Conservation (phyloP, 1,284 basidiomycete species). For the Rhizoctonia solani region DNA sequence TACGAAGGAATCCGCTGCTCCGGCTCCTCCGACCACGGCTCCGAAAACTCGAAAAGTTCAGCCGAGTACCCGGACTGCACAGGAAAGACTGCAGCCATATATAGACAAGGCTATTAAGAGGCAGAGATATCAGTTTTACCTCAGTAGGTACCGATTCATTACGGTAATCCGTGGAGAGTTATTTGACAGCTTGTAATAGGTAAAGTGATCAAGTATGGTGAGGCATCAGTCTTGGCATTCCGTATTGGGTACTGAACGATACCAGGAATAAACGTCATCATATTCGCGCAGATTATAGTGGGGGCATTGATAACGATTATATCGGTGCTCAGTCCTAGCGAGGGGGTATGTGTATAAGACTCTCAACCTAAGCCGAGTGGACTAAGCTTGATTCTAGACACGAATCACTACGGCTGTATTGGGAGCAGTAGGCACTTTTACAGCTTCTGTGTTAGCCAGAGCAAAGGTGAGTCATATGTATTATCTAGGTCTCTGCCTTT, state of each 20-base stretch:
- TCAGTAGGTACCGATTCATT: background rate
- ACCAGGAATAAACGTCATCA: slow-evolving; percentile 29
- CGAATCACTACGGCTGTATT: slow-evolving; percentile 11
- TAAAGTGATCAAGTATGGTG: slow-evolving; percentile 25
- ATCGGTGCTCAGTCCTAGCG: background rate
- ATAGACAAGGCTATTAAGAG: slow-evolving; percentile 11
- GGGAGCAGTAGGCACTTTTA: slow-evolving; percentile 16
- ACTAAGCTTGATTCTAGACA: background rate
- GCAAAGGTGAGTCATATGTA: slow-evolving; percentile 13
- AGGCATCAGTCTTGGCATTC: no score
- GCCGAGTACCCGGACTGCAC: slow-evolving; percentile 1
- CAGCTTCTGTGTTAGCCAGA: slow-evolving; percentile 9
- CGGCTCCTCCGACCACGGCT: no score
- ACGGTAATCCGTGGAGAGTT: no score
- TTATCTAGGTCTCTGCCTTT: background rate
- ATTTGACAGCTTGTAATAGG: no score
- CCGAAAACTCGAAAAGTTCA: no score
- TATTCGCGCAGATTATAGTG: slow-evolving; percentile 11
- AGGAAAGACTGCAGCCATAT: slow-evolving; percentile 20
- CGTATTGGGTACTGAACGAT: no score
- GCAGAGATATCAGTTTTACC: slow-evolving; percentile 21
- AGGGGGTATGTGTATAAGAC: background rate
- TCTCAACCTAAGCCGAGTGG: background rate
- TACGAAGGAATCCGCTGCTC: no score
- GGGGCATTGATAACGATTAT: slow-evolving; percentile 17